A percentile compares a stretch with the other conserved stretches of the same genome.
These are phyloP conservation scores for Candida loeiensis DNA, from an alignment of 805 yeast genomes.

Conservation along the genomic window DNA sequence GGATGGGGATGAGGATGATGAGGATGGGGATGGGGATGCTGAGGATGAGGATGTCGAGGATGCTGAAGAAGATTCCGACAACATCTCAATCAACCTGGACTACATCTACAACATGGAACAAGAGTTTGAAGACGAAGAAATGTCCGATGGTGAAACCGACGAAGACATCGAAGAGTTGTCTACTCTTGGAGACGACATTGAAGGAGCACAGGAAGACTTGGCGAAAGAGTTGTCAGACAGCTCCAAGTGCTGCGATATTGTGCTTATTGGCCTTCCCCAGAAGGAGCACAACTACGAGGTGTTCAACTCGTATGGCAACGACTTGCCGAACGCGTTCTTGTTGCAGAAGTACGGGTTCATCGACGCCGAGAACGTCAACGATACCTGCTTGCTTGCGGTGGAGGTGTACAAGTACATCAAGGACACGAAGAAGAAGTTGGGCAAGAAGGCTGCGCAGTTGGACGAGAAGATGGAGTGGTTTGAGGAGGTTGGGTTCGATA, in stretches of 20 bases:
- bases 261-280: conserved; percentile 41
- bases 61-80: conserved; percentile 14
- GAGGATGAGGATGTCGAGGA: conserved; percentile 15
- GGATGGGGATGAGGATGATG: conserved; percentile 18
- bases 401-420: conserved; percentile 40
- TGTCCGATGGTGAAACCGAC: conserved; percentile 16
- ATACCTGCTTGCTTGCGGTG: conserved; percentile 54
- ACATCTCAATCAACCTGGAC: conserved; percentile 24
- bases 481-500: conserved; percentile 42
- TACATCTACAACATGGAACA: conserved; percentile 27
- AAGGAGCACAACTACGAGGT: conserved; percentile 51
- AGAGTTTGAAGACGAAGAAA: conserved; percentile 10
- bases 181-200: conserved; percentile 16
- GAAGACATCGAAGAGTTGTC: conserved; percentile 20
- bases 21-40: conserved; percentile 14
- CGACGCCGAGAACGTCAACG: conserved; percentile 44
- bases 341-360: conserved; percentile 80
- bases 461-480: conserved; percentile 47
- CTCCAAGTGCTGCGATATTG: conserved; percentile 67
- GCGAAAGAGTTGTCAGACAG: conserved; percentile 33
- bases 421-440: conserved; percentile 14
- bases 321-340: conserved; percentile 59
- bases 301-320: conserved; percentile 78
- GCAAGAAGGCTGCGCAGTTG: conserved; percentile 28
- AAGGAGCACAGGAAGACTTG: conserved; percentile 26